Base-by-base conservation (phyloP, 1,284 basidiomycete genomes). In the Xanthoconium separans region DNA sequence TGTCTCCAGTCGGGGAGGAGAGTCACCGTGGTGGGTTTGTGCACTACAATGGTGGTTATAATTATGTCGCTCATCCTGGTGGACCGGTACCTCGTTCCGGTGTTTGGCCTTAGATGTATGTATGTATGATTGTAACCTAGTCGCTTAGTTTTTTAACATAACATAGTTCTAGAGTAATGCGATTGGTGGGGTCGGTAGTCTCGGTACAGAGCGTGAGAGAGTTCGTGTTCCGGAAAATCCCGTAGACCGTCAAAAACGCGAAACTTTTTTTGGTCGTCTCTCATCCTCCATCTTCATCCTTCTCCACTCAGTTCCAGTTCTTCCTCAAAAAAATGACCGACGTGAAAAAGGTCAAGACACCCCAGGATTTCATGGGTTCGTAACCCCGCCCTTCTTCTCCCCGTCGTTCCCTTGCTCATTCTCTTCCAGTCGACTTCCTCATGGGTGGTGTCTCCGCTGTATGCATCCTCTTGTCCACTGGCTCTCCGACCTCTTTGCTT, bases 381-480 rank as follows among this genome's bases (percentile, higher is more conserved):
- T 63, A n/a, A n/a, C n/a, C n/a, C n/a, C n/a, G n/a, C 10, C 51
- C 50, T 50, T 16, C 47, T 22, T 40, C 47, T 18, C 34, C 34
- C 15, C 37, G 16, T 56, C 46, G 34, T 43, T 36, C 5, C 20
- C 16, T 1, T n/a, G 2, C 58, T 64, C 37, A 63, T n/a, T 8
- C 37, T 20, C 2, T 15, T 24, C 3, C 56, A 93, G 91, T 84
- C 68, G 91, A 93, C 73, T 93, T 93, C 84, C 72, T 93, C 76
- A 93, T 93, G 91, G 91, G 91, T 74, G 91, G 91, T 87, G 89
- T 93, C 65, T 92, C 90, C 65, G 91, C 91, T 69, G 89, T 92
- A 73, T 50, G 89, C 80, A 52, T 59, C 49, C 29, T 40, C 27
- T 29, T 37, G 5, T 33, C 12, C n/a, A 11, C 12, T 27, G 2